Evolutionary conservation across 805 yeast species (phyloP).

Genomic region (Pichia nakasei): DNA sequence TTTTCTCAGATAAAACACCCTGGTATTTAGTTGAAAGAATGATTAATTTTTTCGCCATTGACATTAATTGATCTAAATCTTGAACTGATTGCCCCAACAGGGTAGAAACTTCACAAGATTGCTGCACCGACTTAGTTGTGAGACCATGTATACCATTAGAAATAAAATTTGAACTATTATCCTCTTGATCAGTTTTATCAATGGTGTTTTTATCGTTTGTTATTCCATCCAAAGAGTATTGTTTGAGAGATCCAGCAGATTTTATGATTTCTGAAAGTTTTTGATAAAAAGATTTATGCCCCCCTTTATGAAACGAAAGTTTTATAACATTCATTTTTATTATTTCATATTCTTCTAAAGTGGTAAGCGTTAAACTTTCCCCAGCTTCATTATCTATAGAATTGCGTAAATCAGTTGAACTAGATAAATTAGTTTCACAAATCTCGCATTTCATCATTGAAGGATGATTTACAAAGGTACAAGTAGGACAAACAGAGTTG

Average conservation of each 20-base stretch:
- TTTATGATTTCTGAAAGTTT: neutral
- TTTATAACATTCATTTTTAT: constrained; percentile 37
- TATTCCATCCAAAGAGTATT: neutral
- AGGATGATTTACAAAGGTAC: constrained; percentile 74
- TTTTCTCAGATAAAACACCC: constrained; percentile 14
- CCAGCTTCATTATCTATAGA: neutral
- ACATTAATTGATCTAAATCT: constrained; percentile 68
- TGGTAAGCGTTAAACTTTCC: neutral
- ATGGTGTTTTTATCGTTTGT: neutral
- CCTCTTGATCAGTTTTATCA: no score
- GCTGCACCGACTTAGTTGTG: constrained; percentile 46
- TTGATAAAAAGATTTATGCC: constrained; percentile 42
- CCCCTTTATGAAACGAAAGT: constrained; percentile 68
- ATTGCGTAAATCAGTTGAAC: neutral
- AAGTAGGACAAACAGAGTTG: constrained; percentile 37
- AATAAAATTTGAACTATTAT: neutral
- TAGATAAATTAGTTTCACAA: constrained; percentile 47
- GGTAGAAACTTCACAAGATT: constrained; percentile 48
- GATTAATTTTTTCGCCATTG: constrained; percentile 68
- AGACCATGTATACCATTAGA: constrained; percentile 59
- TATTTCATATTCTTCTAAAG: constrained; percentile 2
- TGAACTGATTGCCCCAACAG: constrained; percentile 61
- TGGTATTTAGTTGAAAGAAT: constrained; percentile 42
- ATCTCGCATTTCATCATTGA: constrained; percentile 73
- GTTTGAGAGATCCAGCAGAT: neutral